These are phyloP conservation scores for Penicillium waksmanii DNA, from an alignment of 495 filamentous ascomycete species.

Conservation along the genomic window DNA sequence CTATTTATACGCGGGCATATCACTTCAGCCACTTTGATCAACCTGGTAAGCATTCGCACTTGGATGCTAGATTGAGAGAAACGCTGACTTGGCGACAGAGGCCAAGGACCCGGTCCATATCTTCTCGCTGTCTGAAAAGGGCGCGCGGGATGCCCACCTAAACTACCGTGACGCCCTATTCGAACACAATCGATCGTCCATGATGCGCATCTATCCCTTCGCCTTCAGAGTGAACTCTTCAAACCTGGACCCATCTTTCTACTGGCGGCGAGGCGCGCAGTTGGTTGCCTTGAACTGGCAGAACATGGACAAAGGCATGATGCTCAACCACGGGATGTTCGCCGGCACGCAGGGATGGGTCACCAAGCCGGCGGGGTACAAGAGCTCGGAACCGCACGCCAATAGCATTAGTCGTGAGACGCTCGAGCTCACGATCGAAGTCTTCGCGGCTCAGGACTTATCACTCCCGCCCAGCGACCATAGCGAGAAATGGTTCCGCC, in stretches of 20 bases:
- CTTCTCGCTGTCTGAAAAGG: conserved; percentile 83
- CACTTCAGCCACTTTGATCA: conserved; percentile 72
- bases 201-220: conserved; percentile 90
- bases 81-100: conserved; percentile 40
- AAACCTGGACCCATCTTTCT: conserved; percentile 79
- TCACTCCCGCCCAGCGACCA: conserved; percentile 53
- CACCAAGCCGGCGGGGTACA: conserved; percentile 75
- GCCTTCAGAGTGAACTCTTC: conserved; percentile 81
- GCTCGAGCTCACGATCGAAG: conserved; percentile 52
- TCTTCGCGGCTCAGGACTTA: conserved; percentile 58
- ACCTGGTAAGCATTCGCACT: conserved; percentile 44
- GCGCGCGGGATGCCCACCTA: conserved; percentile 71
- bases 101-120: conserved; percentile 79
- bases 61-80: too few relatives aligned
- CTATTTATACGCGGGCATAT: conserved; percentile 80
- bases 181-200: conserved; percentile 76
- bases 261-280: conserved; percentile 90
- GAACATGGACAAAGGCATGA: conserved; percentile 86
- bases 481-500: conserved; percentile 64
- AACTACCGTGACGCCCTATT: conserved; percentile 65
- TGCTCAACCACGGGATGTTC: conserved; percentile 96
- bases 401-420: conserved; percentile 29
- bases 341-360: conserved; percentile 78
- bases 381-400: conserved; percentile 37
- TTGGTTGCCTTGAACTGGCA: conserved; percentile 97